A percentile compares a stretch with the other conserved stretches of the same genome.
Conservation (phyloP, 1,139 yeast genomes). For the Geotrichum bryndzae region DNA sequence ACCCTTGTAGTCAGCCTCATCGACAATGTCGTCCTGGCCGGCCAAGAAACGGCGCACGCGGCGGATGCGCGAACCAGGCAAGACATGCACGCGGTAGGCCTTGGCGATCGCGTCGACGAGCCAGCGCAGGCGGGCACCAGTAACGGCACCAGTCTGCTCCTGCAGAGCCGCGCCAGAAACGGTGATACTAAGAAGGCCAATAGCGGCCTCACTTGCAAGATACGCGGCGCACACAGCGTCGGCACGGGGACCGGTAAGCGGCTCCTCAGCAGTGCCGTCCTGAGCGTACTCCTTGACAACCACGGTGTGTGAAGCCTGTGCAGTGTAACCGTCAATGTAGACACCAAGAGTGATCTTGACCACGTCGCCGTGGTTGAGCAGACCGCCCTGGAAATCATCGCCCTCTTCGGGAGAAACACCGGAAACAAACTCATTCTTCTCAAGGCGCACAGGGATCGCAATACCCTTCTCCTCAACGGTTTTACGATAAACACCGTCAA, state of each 20-base stretch:
- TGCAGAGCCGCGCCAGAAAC: constrained; percentile 57
- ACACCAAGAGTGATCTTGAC: constrained; percentile 73
- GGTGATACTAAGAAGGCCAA: constrained; percentile 66
- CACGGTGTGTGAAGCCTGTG: constrained; percentile 77
- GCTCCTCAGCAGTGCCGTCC: constrained; percentile 52
- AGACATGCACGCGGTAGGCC: constrained; percentile 72
- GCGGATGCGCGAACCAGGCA: constrained; percentile 89
- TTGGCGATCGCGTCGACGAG: constrained; percentile 79
- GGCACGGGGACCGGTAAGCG: constrained; percentile 76
- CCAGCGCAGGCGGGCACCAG: constrained; percentile 62
- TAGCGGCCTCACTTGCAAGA: constrained; percentile 78
- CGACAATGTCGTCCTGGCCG: constrained; percentile 89
- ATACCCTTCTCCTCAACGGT: constrained; percentile 59
- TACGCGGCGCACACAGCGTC: constrained; percentile 87
- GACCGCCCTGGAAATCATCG: constrained; percentile 46
- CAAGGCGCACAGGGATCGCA: constrained; percentile 84
- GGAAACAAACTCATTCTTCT: constrained; percentile 67
- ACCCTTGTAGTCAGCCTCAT: constrained; percentile 88
- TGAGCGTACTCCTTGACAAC: constrained; percentile 56
- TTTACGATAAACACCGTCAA: constrained; percentile 27
- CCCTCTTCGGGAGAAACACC: constrained; percentile 87
- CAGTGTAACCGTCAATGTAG: constrained; percentile 83
- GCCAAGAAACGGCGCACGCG: constrained; percentile 88
- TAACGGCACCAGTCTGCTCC: constrained; percentile 47
- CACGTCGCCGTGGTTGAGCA: constrained; percentile 66